phyloP scores from a whole-genome alignment of 202 grass and related monocot genomes.

The Digitaria exilis region DNA sequence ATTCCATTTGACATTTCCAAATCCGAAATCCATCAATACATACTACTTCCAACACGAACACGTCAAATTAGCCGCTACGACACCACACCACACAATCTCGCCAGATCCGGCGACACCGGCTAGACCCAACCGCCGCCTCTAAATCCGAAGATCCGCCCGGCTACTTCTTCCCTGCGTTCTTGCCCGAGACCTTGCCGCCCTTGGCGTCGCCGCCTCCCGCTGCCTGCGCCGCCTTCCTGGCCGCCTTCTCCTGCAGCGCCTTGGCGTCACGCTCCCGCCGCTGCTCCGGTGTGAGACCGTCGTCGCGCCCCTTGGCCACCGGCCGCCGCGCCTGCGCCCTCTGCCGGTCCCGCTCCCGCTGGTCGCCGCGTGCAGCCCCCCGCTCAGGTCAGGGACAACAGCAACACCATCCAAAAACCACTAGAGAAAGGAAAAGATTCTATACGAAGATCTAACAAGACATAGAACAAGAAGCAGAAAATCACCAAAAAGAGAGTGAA shows the following conservation, averaged over 20 bases:
- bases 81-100: not conserved
- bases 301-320: slow-evolving; percentile 39
- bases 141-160: not conserved
- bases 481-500: not conserved
- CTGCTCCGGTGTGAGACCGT: slow-evolving; percentile 60
- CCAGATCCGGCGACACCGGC: not conserved
- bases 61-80: not conserved
- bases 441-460: not conserved
- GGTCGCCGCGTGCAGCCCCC: slow-evolving; percentile 46
- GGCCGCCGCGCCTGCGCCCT: slow-evolving; percentile 52
- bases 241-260: slow-evolving; percentile 56
- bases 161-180: slow-evolving; percentile 45
- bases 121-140: not conserved
- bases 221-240: slow-evolving; percentile 52
- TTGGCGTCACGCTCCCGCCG: slow-evolving; percentile 54
- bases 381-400: slow-evolving; percentile 50
- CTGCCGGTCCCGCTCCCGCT: slow-evolving; percentile 63
- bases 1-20: slow-evolving; percentile 17
- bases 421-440: not conserved
- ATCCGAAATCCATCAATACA: slow-evolving; percentile 20
- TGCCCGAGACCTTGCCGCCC: slow-evolving; percentile 22
- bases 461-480: not conserved
- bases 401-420: slow-evolving; percentile 16
- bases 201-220: slow-evolving; percentile 23
- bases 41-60: not conserved